Evolutionary conservation across 129 eudicot species (phyloP).

Genomic region (Flaveria sonorensis): DNA sequence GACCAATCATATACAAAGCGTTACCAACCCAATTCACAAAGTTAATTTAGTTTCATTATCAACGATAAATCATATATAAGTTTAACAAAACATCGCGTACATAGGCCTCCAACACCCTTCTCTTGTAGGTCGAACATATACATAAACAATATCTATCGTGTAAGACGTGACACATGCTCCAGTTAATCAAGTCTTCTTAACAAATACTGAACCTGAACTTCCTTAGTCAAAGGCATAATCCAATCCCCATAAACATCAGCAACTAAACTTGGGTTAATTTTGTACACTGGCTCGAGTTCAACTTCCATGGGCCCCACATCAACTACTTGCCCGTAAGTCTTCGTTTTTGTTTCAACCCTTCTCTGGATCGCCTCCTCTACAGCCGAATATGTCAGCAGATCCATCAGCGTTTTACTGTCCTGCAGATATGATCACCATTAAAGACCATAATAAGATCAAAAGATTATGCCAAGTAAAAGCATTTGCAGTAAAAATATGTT

Average conservation of each 20-base stretch:
- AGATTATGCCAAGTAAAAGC: neutral
- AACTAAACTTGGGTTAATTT: conserved; percentile 72
- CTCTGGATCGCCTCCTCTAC: conserved; percentile 67
- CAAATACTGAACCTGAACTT: conserved; percentile 74
- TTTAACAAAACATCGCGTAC: neutral
- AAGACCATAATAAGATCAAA: neutral
- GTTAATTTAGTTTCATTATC: neutral
- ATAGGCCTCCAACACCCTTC: neutral
- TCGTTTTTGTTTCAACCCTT: conserved; percentile 74
- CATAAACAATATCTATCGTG: neutral
- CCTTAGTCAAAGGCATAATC: conserved; percentile 91
- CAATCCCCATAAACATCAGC: conserved; percentile 78
- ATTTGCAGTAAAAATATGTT: neutral
- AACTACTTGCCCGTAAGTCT: conserved; percentile 67
- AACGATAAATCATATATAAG: neutral
- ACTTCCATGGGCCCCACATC: conserved; percentile 21
- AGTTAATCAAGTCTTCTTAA: conserved; percentile 71
- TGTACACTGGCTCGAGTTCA: conserved; percentile 54
- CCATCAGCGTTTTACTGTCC: conserved; percentile 60
- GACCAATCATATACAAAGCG: neutral
- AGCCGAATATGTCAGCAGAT: conserved; percentile 64
- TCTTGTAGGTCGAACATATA: neutral
- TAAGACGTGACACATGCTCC: neutral
- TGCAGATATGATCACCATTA: conserved; percentile 30
- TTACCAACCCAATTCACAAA: neutral